A percentile compares a stretch with the other conserved stretches of the same genome.
Conservation (phyloP, 306 rosid genomes). For the Benincasa hispida region DNA sequence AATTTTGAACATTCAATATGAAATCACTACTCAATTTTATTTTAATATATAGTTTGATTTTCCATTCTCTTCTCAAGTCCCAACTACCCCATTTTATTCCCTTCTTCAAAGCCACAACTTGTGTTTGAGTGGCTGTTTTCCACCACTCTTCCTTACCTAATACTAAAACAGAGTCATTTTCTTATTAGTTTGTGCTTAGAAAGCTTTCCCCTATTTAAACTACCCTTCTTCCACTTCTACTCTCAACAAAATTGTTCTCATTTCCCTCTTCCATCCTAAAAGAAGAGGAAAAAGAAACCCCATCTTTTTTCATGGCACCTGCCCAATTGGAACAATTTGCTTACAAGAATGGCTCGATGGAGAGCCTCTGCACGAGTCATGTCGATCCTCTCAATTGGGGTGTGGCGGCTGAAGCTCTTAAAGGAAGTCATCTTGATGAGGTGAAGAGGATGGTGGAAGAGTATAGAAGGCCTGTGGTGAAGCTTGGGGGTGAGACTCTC, state of each 20-base stretch:
- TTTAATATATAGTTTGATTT: too few species aligned
- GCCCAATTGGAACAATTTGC: slow-evolving; percentile 13
- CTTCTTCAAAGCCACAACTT: not conserved
- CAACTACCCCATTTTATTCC: not conserved
- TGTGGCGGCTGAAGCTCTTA: slow-evolving; percentile 35
- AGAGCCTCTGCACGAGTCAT: slow-evolving; percentile 17
- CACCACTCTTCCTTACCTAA: not conserved
- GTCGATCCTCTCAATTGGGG: slow-evolving; percentile 65
- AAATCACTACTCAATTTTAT: not conserved
- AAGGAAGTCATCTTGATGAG: slow-evolving; percentile 71
- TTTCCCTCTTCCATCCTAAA: too few species aligned
- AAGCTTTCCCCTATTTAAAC: not conserved
- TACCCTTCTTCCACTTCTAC: too few species aligned
- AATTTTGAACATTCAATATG: not conserved
- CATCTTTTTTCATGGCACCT: slow-evolving; percentile 10
- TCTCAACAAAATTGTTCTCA: too few species aligned
- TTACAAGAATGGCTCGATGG: slow-evolving; percentile 13
- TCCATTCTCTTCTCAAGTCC: not conserved
- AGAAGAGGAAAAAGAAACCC: too few species aligned
- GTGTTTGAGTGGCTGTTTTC: not conserved
- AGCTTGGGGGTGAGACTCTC: slow-evolving; percentile 50
- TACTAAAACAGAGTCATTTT: not conserved
- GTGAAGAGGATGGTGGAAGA: slow-evolving; percentile 87
- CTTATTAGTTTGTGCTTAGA: not conserved
- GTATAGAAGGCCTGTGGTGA: slow-evolving; percentile 43